Base-by-base conservation (phyloP, 805 yeast genomes). In the Suhomyces canberraensis region DNA sequence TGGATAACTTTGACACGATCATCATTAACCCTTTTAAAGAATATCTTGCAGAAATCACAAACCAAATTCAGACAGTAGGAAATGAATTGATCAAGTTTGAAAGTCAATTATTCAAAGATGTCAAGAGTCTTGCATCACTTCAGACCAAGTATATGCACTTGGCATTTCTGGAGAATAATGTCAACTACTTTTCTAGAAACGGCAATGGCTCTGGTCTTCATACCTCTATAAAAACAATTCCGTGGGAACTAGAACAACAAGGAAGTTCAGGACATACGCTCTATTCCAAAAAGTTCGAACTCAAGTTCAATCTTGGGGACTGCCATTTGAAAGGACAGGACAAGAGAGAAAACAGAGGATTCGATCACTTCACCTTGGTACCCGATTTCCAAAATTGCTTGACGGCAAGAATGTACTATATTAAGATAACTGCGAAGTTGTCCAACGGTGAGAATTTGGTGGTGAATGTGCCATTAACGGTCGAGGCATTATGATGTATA, bases 321-420 rank as follows among this genome's bases (percentile, higher is more conserved):
- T 58, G 64, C 31, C 51, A 50, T 29, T 41, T 60, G 21, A 65
- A 66, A 44, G 61, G 59, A 11, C 37, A 46, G 8, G 44, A 39
- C 14, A 51, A 45, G 11, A 36, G 36, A 9, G 44, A 31, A 13
- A 43, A 44, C 20, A 35, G 40, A 21, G 48, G 46, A 15, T 58
- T 65, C 26, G 64, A 64, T 31, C 39, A 42, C 25, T 39, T 64
- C 8, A 60, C 66, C 5, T 50, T 67, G 37, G 69, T 66, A 3
- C 74, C 74, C 1, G 58, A 50, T 29, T 63, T 61, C 47, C 73
- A 68, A 42, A 51, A 57, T 4, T 68, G 74, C 37, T 46, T 54
- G 20, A 49, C 58, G 46, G 50, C 65, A 11, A 47, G 73, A 32
- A 22, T 68, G 19, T 66, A 68, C 45, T 67, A 61, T 36, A 42